A percentile compares a stretch with the other conserved stretches of the same genome.
phyloP scores from a whole-genome alignment of 257 asterid genomes.

The Pogostemon cablin region DNA sequence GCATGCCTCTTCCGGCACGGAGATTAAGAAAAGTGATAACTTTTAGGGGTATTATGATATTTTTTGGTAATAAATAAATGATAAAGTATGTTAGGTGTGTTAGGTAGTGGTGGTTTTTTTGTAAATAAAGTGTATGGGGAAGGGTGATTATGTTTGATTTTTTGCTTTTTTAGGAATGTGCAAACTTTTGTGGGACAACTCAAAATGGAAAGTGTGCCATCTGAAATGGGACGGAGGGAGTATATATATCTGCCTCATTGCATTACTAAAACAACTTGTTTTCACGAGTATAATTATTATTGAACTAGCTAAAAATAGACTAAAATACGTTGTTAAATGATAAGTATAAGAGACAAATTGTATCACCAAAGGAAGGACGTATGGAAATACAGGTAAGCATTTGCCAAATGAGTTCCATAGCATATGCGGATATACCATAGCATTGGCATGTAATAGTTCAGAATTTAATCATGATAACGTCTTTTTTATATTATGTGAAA shows the following conservation, averaged over 20 bases:
- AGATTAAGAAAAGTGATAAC: too few species aligned
- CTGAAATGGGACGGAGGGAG: background rate
- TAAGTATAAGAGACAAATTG: background rate
- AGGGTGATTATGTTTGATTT: too few species aligned
- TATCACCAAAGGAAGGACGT: background rate
- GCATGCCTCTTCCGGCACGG: too few species aligned
- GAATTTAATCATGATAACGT: constrained; percentile 5
- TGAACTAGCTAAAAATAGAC: background rate
- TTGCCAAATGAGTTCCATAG: background rate
- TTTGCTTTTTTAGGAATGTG: too few species aligned
- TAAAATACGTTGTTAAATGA: background rate
- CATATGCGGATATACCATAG: background rate
- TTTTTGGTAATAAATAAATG: too few species aligned
- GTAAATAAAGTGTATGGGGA: too few species aligned
- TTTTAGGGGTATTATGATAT: too few species aligned
- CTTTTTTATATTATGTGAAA: background rate
- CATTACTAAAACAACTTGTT: background rate
- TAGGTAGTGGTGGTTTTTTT: too few species aligned
- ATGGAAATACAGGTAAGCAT: background rate
- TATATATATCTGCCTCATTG: background rate
- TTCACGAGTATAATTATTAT: background rate
- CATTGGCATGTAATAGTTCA: background rate
- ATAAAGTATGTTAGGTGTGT: too few species aligned
- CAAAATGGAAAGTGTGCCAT: too few species aligned
- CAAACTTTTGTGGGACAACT: too few species aligned